Base-by-base conservation (phyloP, 2,329 filamentous ascomycete species). In the Karstenula rhodostoma region DNA sequence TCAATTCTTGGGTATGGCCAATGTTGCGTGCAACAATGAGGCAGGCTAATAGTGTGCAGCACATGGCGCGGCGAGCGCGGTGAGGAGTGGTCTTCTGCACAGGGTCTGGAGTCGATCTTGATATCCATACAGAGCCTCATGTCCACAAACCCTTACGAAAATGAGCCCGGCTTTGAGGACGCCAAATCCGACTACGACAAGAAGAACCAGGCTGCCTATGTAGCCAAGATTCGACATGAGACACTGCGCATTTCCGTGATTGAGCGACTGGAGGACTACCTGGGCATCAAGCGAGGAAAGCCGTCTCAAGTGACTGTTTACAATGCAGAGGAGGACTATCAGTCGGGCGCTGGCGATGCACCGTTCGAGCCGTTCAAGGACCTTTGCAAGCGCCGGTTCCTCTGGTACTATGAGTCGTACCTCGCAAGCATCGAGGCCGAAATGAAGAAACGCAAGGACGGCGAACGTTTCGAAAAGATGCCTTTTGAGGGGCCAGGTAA, bases 111-210 rank as follows among this genome's bases (percentile, higher is more conserved):
- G 77, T 98, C 94, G 0, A 92, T 98, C 51, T 79, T 99, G 50
- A 87, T 98, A 56, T 98, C 94, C 5, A 97, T 99, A 59, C 95
- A 99, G 78, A 97, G 94, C 76, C 83, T 99, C 47, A 94, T 99
- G 90, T 97, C 93, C 0, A 81, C 87, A 29, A 97, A 97, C 69
- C 95, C 94, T 0, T 98, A 97, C 78, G 92, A 95, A 74, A 97
- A 98, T 70, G 95, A 99, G 76, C 95, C 95, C 1, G 95, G 95
- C 6, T 97, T 92, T 69, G 94, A 98, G 75, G 86, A 90, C 61
- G 86, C 89, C 13, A 90, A 89, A 48, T 84, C 86, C 9, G 79
- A 84, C 0, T 80, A 84, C 4, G 93, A 96, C 75, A 90, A 91
- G 78, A 87, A 89, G 77, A 85, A 89, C 60, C 91, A 94, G 77